phyloP scores from a whole-genome alignment of 2,329 filamentous ascomycete species.

The Colletotrichum filicis region DNA sequence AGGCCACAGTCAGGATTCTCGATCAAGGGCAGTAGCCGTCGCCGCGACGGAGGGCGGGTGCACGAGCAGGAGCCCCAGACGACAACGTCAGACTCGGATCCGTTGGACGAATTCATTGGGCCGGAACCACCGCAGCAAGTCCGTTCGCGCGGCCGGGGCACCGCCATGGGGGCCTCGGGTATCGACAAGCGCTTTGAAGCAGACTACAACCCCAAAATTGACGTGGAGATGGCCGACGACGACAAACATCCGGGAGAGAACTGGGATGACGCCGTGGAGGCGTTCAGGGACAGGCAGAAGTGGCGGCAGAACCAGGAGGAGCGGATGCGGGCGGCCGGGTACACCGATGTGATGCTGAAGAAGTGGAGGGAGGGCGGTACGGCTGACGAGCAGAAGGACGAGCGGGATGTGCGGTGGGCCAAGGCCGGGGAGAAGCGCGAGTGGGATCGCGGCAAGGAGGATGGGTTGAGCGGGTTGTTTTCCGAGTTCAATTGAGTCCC shows the following conservation, averaged over 20 bases:
- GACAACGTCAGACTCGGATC: constrained; percentile 69
- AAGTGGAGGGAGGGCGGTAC: constrained; percentile 74
- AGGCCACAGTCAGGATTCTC: background rate
- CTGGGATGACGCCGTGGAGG: constrained; percentile 85
- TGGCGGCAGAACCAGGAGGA: constrained; percentile 82
- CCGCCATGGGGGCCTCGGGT: constrained; percentile 66
- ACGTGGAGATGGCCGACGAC: constrained; percentile 63
- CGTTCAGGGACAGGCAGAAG: constrained; percentile 80
- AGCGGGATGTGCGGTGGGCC: constrained; percentile 77
- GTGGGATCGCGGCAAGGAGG: constrained; percentile 68
- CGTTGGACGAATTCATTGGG: constrained; percentile 80
- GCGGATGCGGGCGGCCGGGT: constrained; percentile 80
- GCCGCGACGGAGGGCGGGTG: background rate
- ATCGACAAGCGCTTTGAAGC: constrained; percentile 86
- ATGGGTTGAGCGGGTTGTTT: constrained; percentile 27
- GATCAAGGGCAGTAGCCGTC: constrained; percentile 16
- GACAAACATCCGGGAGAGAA: constrained; percentile 62
- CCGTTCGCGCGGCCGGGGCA: constrained; percentile 77
- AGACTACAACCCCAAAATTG: constrained; percentile 67
- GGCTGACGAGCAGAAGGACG: constrained; percentile 58
- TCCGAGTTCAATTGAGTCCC: constrained; percentile 31
- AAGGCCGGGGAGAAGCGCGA: constrained; percentile 72
- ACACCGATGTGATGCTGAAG: constrained; percentile 78
- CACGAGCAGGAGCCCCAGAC: constrained; percentile 36
- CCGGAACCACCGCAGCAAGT: constrained; percentile 69